Percentiles rank a stretch among this genome's conserved stretches.
Evolutionary conservation across 225 moss, liverwort and hornwort genomes (phyloP).

Genomic region (Physcomitrellopsis africana): DNA sequence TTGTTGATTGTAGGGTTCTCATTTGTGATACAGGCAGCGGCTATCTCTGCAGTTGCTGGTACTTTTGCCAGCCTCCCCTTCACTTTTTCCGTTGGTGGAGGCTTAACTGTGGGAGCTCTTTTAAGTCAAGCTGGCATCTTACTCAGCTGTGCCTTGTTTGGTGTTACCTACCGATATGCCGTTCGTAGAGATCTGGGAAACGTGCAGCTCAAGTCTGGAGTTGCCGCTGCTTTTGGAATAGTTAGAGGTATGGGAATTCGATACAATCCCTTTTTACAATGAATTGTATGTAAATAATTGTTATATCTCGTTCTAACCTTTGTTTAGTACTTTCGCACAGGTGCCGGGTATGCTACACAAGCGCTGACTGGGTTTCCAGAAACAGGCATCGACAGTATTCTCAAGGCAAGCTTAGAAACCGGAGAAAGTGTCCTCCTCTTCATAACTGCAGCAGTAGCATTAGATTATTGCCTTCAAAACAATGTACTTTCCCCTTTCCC

Average conservation of each 20-base stretch:
- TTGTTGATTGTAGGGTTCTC: constrained; percentile 1
- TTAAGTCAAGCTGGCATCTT: constrained; percentile 69
- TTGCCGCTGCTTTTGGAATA: constrained; percentile 81
- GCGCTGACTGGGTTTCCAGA: constrained; percentile 58
- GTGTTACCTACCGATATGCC: constrained; percentile 87
- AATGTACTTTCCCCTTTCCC: constrained; percentile 61
- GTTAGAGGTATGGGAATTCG: constrained; percentile 72
- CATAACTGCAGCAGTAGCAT: constrained; percentile 65
- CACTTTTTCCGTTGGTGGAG: constrained; percentile 45
- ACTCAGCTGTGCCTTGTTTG: constrained; percentile 78
- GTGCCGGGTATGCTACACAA: constrained; percentile 72
- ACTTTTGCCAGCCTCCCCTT: constrained; percentile 79
- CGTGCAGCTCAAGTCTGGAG: constrained; percentile 85
- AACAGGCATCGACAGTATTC: constrained; percentile 45
- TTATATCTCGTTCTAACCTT: constrained; percentile 2
- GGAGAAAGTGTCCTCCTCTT: constrained; percentile 76
- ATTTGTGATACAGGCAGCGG: constrained; percentile 55
- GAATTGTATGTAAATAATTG: constrained; percentile 9
- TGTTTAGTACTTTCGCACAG: constrained; percentile 32
- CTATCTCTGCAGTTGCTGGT: constrained; percentile 74
- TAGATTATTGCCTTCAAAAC: constrained; percentile 80
- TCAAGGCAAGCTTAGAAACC: constrained; percentile 55
- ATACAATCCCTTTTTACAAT: background rate
- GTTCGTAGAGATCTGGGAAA: constrained; percentile 79
- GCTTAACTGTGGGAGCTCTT: constrained; percentile 51